Percentiles rank a stretch among this genome's conserved stretches.
Evolutionary conservation across 192 early-diverging fungal species (phyloP).

Genomic region (Mortierella claussenii): DNA sequence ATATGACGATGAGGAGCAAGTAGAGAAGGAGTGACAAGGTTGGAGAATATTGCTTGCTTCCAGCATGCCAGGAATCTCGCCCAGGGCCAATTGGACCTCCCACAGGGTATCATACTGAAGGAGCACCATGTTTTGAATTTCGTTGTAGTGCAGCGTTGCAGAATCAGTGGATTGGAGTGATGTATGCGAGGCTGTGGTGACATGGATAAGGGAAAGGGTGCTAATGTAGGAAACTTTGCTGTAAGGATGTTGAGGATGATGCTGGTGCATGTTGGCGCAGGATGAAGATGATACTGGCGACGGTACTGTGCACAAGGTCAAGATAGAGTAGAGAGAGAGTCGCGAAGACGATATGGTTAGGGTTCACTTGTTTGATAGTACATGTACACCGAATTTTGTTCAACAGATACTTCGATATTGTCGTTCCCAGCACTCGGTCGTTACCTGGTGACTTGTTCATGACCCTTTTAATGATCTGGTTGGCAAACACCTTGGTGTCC

Average conservation of each 20-base stretch:
- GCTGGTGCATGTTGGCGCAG: too few species aligned
- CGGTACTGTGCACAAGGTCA: too few species aligned
- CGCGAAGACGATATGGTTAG: too few species aligned
- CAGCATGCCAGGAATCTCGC: slow-evolving; percentile 43
- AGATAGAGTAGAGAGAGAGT: too few species aligned
- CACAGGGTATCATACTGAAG: slow-evolving; percentile 34
- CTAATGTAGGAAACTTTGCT: slow-evolving; percentile 4
- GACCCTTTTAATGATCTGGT: slow-evolving; percentile 10
- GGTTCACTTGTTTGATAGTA: too few species aligned
- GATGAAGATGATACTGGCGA: too few species aligned
- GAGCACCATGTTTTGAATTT: neutral
- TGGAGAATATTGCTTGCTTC: slow-evolving; percentile 23
- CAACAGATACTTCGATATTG: too few species aligned
- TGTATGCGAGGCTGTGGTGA: slow-evolving; percentile 4
- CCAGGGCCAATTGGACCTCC: slow-evolving; percentile 39
- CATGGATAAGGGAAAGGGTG: slow-evolving; percentile 8
- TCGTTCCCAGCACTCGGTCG: too few species aligned
- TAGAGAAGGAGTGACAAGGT: slow-evolving; percentile 13
- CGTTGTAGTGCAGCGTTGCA: neutral
- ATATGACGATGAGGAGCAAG: neutral
- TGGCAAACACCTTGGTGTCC: slow-evolving; percentile 16
- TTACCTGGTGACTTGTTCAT: slow-evolving; percentile 1
- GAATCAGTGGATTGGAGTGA: neutral
- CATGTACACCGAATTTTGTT: too few species aligned
- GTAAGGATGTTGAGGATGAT: neutral